Conservation (phyloP, 805 yeast genomes). For the Komagataella ulmi region DNA sequence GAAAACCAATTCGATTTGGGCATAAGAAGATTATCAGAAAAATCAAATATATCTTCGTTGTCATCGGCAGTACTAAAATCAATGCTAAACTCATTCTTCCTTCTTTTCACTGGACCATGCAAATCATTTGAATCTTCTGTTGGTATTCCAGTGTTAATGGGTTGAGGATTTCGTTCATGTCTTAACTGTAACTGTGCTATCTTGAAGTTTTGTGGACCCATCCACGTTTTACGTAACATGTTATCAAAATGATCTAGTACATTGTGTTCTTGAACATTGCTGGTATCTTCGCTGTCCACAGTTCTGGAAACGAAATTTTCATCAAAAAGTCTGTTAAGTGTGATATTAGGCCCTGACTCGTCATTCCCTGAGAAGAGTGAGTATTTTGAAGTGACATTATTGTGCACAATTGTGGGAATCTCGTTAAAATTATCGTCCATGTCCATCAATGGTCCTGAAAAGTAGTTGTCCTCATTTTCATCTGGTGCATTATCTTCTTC, state of each 20-base stretch:
- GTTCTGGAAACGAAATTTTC: constrained; percentile 12
- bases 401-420: constrained; percentile 1
- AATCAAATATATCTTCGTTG: constrained; percentile 15
- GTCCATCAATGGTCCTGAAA: constrained; percentile 5
- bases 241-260: constrained; percentile 69
- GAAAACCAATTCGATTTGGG: constrained; percentile 10
- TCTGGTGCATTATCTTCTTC: constrained; percentile 9
- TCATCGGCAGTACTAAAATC: constrained; percentile 12
- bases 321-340: constrained; percentile 18
- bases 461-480: constrained; percentile 4
- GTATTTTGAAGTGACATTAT: constrained; percentile 14
- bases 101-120: constrained; percentile 1
- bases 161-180: not conserved
- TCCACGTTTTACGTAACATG: constrained; percentile 60
- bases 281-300: constrained; percentile 9
- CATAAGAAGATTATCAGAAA: constrained; percentile 11
- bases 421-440: constrained; percentile 1
- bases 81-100: constrained; percentile 17
- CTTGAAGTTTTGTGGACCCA: constrained; percentile 92
- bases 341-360: constrained; percentile 16
- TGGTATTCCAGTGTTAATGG: not conserved
- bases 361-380: constrained; percentile 18
- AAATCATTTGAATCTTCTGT: not conserved
- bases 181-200: constrained; percentile 33
- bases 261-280: constrained; percentile 26